A percentile compares a stretch with the other conserved stretches of the same genome.
Conservation (phyloP, 2,329 filamentous ascomycete species). For the Fusarium euwallaceae region DNA sequence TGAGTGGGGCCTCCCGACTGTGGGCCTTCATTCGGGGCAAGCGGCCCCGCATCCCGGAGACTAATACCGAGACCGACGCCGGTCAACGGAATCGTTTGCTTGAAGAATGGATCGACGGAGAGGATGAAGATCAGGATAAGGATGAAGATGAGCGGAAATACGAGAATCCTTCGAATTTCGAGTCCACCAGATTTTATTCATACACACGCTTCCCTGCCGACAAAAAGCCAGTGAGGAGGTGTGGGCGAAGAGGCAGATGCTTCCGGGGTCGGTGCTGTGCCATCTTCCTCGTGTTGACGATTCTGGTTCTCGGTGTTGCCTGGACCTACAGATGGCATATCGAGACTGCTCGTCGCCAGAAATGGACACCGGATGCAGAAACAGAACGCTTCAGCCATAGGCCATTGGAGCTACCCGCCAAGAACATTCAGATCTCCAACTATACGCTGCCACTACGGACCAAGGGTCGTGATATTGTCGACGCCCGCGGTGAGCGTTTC, state of each 20-base stretch:
- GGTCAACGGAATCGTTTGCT: slow-evolving; percentile 35
- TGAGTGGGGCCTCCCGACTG: slow-evolving; percentile 22
- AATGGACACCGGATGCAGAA: slow-evolving; percentile 64
- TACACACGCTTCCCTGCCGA: slow-evolving; percentile 20
- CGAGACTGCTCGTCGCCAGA: slow-evolving; percentile 58
- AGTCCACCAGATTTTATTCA: slow-evolving; percentile 3
- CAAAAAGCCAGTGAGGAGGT: slow-evolving; percentile 17
- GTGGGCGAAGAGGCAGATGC: slow-evolving; percentile 22
- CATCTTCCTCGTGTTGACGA: slow-evolving; percentile 55
- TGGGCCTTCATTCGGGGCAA: slow-evolving; percentile 27
- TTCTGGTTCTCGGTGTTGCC: slow-evolving; percentile 44
- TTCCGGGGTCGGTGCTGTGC: slow-evolving; percentile 32
- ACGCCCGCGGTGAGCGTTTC: slow-evolving; percentile 67
- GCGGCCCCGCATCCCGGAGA: slow-evolving; percentile 25
- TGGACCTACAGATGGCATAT: slow-evolving; percentile 60
- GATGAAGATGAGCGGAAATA: not conserved
- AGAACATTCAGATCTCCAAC: slow-evolving; percentile 57
- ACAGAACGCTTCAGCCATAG: slow-evolving; percentile 62
- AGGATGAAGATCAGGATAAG: slow-evolving; percentile 5
- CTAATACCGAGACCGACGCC: slow-evolving; percentile 17
- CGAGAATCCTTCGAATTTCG: not conserved
- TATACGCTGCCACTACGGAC: slow-evolving; percentile 72
- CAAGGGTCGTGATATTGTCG: slow-evolving; percentile 71
- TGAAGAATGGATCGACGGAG: slow-evolving; percentile 35
- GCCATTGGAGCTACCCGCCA: slow-evolving; percentile 60